Percentiles rank a stretch among this genome's conserved stretches.
Conservation (phyloP, 192 early-diverging fungal species). For the Lunasporangiospora selenospora region DNA sequence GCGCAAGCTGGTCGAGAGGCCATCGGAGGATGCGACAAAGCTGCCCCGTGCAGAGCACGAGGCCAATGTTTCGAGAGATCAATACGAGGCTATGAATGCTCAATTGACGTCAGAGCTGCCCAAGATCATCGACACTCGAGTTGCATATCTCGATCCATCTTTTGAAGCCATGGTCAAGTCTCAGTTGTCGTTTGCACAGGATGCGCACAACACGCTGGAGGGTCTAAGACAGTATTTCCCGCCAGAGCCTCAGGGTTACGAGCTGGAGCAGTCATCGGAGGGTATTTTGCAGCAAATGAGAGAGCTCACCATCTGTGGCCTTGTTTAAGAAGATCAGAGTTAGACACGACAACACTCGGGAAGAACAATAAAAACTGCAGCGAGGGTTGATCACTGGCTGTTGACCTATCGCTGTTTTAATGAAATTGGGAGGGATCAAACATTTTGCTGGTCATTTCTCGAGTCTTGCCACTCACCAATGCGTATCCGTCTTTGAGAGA, state of each 20-base stretch:
- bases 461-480: too few species aligned
- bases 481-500: too few species aligned
- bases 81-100: constrained; percentile 84
- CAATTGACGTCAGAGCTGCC: constrained; percentile 89
- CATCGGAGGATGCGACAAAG: constrained; percentile 68
- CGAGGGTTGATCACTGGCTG: too few species aligned
- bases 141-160: constrained; percentile 92
- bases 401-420: too few species aligned
- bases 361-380: too few species aligned
- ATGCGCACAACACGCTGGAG: constrained; percentile 79
- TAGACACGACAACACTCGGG: too few species aligned
- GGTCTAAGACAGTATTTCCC: constrained; percentile 67
- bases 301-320: constrained; percentile 89
- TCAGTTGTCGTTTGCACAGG: constrained; percentile 91
- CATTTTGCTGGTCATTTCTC: too few species aligned
- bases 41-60: constrained; percentile 84
- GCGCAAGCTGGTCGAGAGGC: constrained; percentile 84
- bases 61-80: constrained; percentile 70
- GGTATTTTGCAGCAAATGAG: constrained; percentile 89
- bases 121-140: constrained; percentile 85
- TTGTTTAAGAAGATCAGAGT: constrained; percentile 50
- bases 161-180: constrained; percentile 96
- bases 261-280: constrained; percentile 77
- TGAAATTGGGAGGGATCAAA: too few species aligned
- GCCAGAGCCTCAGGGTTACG: constrained; percentile 55